phyloP scores from a whole-genome alignment of 768 basidiomycete genomes.

The Hygrophoropsis aurantiaca region DNA sequence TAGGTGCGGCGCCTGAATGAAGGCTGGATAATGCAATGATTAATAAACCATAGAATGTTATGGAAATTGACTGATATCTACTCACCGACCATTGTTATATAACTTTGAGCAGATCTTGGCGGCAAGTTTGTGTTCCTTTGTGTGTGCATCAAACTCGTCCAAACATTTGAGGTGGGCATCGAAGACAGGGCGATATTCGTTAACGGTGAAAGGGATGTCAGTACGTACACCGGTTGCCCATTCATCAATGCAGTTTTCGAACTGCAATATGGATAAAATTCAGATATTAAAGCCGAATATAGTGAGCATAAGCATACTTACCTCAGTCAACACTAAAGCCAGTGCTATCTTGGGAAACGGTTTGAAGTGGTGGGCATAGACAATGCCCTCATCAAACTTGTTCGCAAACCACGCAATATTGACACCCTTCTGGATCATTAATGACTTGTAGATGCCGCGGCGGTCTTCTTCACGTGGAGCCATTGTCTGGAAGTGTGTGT shows the following conservation, averaged over 20 bases:
- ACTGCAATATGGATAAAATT: constrained; percentile 2
- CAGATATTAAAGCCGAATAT: too few relatives aligned
- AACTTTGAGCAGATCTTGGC: neutral
- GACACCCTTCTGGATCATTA: constrained; percentile 19
- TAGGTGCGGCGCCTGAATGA: neutral
- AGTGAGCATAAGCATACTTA: too few relatives aligned
- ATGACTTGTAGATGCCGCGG: constrained; percentile 25
- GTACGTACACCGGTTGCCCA: constrained; percentile 8
- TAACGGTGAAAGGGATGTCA: constrained; percentile 5
- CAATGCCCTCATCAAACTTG: constrained; percentile 21
- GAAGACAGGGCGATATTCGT: constrained; percentile 4
- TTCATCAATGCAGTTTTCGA: constrained; percentile 12
- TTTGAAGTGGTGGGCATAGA: constrained; percentile 19
- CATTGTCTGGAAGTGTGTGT: too few relatives aligned
- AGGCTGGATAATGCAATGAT: neutral
- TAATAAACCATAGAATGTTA: too few relatives aligned
- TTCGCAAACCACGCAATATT: constrained; percentile 28
- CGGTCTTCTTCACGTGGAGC: too few relatives aligned
- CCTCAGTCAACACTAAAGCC: neutral
- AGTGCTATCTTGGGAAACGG: constrained; percentile 10
- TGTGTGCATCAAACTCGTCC: neutral
- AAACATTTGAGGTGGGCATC: constrained; percentile 2
- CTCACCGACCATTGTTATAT: constrained; percentile 1
- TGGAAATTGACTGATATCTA: neutral
- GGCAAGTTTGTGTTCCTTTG: constrained; percentile 1